phyloP scores from a whole-genome alignment of 352 stramenopile species.

The Thraustochytrium sp. region DNA sequence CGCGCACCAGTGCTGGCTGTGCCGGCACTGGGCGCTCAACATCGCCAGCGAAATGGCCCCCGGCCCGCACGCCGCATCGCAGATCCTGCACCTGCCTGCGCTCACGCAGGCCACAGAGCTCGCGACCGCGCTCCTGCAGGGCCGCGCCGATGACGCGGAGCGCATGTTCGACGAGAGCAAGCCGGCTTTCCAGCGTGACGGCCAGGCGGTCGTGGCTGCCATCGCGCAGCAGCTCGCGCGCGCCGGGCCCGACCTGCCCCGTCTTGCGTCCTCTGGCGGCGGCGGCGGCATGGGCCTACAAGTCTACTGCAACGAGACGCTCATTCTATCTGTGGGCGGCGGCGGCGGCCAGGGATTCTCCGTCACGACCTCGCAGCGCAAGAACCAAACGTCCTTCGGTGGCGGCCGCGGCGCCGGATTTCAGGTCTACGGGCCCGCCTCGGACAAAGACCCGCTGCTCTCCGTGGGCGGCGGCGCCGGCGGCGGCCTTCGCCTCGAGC shows the following conservation, averaged over 20 bases:
- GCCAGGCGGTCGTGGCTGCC: neutral
- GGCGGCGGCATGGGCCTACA: constrained; percentile 24
- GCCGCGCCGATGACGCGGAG: neutral
- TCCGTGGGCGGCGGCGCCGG: neutral
- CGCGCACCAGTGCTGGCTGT: constrained; percentile 13
- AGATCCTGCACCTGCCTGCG: constrained; percentile 6
- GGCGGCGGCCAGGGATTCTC: constrained; percentile 16
- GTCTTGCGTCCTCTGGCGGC: neutral
- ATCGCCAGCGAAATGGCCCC: neutral
- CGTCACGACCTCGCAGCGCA: neutral
- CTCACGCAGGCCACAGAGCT: neutral
- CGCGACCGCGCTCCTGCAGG: neutral
- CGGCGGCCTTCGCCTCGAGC: neutral
- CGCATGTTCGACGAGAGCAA: neutral
- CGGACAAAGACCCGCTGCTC: neutral
- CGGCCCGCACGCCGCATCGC: neutral
- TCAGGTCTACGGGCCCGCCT: neutral
- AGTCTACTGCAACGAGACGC: constrained; percentile 2
- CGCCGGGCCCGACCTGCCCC: neutral
- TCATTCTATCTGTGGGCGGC: constrained; percentile 1
- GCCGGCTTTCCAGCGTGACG: neutral
- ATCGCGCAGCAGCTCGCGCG: neutral
- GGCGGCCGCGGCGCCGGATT: neutral
- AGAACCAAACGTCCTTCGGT: neutral
- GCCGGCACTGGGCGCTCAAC: constrained; percentile 10